Conservation (phyloP, 2,329 filamentous ascomycete species). For the Trichoderma sp. region DNA sequence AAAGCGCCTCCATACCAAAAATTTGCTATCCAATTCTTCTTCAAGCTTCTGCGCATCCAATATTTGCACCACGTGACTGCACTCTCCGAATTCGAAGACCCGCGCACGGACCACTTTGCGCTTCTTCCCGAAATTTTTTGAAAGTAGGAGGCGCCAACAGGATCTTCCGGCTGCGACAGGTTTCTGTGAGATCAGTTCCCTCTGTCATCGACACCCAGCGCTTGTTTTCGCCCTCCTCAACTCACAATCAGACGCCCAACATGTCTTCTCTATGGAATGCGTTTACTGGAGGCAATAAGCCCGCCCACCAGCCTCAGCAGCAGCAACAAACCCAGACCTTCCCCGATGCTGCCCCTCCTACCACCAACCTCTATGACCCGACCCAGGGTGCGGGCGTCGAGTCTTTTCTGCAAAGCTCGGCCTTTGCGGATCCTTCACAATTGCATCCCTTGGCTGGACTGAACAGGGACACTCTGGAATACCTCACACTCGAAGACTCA, state of each 20-base stretch:
- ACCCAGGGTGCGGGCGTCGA: constrained; percentile 75
- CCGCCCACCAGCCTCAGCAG: constrained; percentile 36
- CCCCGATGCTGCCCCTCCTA: constrained; percentile 39
- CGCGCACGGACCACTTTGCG: constrained; percentile 28
- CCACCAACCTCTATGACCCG: constrained; percentile 65
- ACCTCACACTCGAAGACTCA: constrained; percentile 90
- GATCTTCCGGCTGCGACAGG: constrained; percentile 17
- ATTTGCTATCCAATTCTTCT: background rate
- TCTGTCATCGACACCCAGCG: constrained; percentile 16
- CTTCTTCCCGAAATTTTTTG: constrained; percentile 32
- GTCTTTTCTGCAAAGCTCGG: constrained; percentile 74
- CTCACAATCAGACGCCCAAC: constrained; percentile 22
- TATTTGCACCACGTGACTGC: constrained; percentile 16
- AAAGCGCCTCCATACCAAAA: background rate
- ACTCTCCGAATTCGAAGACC: background rate
- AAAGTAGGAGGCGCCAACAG: constrained; percentile 6
- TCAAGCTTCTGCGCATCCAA: background rate
- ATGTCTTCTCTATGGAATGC: constrained; percentile 62
- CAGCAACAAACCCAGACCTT: constrained; percentile 32
- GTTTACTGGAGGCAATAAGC: constrained; percentile 58
- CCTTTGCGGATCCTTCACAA: constrained; percentile 80
- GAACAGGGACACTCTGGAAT: constrained; percentile 90
- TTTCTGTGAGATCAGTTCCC: constrained; percentile 2
- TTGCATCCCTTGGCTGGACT: constrained; percentile 92
- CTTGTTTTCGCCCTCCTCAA: background rate